These are phyloP conservation scores for Mycena galericulata DNA, from an alignment of 768 basidiomycete species.

Conservation along the genomic window DNA sequence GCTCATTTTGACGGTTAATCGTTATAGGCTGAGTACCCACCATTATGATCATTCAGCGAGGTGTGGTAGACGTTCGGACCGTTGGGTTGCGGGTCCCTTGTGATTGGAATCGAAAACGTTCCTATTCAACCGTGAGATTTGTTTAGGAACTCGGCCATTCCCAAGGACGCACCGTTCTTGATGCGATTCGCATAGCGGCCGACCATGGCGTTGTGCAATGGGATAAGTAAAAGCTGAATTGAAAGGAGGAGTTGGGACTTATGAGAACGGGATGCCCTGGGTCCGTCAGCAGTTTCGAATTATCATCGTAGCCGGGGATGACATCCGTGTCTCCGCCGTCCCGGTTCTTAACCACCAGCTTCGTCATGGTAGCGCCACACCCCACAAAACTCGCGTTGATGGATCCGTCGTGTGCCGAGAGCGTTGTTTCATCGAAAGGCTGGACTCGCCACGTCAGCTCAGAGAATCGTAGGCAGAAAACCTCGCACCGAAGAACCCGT, in stretches of 20 bases:
- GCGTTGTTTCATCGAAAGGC: constrained; percentile 62
- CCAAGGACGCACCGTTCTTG: constrained; percentile 53
- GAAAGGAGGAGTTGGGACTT: constrained; percentile 37
- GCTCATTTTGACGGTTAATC: too few species aligned
- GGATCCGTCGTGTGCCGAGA: constrained; percentile 66
- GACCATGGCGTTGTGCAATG: constrained; percentile 47
- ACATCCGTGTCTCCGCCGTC: constrained; percentile 61
- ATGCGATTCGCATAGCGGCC: constrained; percentile 67
- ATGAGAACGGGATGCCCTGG: constrained; percentile 60
- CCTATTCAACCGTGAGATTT: constrained; percentile 47
- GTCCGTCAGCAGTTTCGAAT: constrained; percentile 55
- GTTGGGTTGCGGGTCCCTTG: constrained; percentile 55
- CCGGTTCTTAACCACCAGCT: constrained; percentile 68
- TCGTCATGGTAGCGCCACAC: constrained; percentile 66
- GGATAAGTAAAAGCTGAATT: constrained; percentile 18
- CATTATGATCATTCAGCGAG: constrained; percentile 62
- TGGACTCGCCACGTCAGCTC: constrained; percentile 34
- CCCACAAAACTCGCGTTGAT: constrained; percentile 69
- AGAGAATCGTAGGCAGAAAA: background rate
- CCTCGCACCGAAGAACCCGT: background rate
- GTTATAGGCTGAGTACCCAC: too few species aligned
- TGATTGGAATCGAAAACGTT: constrained; percentile 65
- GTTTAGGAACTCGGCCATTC: background rate
- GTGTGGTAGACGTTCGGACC: constrained; percentile 62
- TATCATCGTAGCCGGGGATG: constrained; percentile 70